Base-by-base conservation (phyloP, 169 alveolate genomes). In the Plasmodium relictum region DNA sequence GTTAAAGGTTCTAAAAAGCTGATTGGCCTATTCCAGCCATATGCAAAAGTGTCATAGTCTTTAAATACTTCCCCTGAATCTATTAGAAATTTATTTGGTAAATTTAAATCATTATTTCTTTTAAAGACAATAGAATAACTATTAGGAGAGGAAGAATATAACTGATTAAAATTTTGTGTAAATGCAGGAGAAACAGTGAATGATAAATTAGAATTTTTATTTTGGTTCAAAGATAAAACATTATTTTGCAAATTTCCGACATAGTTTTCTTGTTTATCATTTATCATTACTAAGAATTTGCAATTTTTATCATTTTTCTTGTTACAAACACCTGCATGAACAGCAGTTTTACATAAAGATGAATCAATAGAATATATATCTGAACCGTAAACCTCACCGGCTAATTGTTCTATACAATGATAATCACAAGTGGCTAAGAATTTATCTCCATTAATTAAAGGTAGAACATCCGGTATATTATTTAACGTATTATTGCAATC, bases 401-500 rank as follows among this genome's bases (percentile, higher is more conserved):
- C 9, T 39, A 45, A 8, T 16, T 62, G 42, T 0, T 74, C 88
- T n/a, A 92, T 41, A 22, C 94, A 92, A 31, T 88, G 54, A 7
- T 8, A 50, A 24, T 66, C 87, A 70, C 94, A 92, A n/a, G 72
- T 80, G n/a, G 73, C 92, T 44, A 92, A 45, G n/a, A 88, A 48
- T 48, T 59, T 80, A 68, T 88, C 93, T 18, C 91, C 91, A 71
- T 76, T 45, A 24, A 70, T 20, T 16, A 92, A 78, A 6, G 88
- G 91, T 16, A 66, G 44, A 9, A 92, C 74, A 71, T 92, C 89
- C 12, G 89, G 87, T 6, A 92, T 18, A n/a, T 61, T 54, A 45
- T 56, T 41, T 22, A 92, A 73, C 20, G 91, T 88, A 12, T 58
- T 70, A 7, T 58, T 42, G 59, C 94, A 92, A 58, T 87, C 66